These are phyloP conservation scores for Amborella trichopoda DNA, from an alignment of 164 flowering plant genomes.

Conservation along the genomic window DNA sequence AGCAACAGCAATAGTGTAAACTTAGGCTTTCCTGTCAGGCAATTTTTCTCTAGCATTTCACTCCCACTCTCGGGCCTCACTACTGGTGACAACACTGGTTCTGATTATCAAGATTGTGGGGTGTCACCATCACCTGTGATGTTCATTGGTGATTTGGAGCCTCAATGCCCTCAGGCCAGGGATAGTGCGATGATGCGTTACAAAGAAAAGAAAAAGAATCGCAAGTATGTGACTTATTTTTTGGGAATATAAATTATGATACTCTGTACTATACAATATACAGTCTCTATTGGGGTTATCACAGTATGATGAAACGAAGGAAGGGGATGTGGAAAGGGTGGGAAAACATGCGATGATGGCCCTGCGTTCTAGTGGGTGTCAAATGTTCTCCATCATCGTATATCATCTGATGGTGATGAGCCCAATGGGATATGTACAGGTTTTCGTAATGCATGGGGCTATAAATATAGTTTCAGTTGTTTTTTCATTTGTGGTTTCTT, in stretches of 20 bases:
- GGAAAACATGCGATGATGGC: not conserved
- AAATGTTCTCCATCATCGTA: no score
- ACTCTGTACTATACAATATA: not conserved
- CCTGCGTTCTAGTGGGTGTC: no score
- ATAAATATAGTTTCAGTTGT: no score
- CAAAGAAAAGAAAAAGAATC: constrained; percentile 69
- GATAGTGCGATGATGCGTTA: constrained; percentile 74
- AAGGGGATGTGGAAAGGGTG: not conserved
- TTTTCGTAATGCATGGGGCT: no score
- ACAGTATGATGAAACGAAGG: not conserved
- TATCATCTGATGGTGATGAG: no score
- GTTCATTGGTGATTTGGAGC: constrained; percentile 55
- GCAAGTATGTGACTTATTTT: constrained; percentile 38
- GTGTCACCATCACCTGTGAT: constrained; percentile 39
- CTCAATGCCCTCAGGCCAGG: constrained; percentile 47
- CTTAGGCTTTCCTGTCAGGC: constrained; percentile 28
- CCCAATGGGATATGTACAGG: no score
- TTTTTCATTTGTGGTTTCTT: no score
- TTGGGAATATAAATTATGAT: no score
- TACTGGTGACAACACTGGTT: constrained; percentile 49
- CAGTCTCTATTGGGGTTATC: not conserved
- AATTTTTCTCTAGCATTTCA: constrained; percentile 39
- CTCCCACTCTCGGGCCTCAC: constrained; percentile 40
- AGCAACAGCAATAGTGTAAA: constrained; percentile 25
- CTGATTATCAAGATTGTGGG: constrained; percentile 71